Conservation (phyloP, 2,329 filamentous ascomycete genomes). For the Colletotrichum incanum region DNA sequence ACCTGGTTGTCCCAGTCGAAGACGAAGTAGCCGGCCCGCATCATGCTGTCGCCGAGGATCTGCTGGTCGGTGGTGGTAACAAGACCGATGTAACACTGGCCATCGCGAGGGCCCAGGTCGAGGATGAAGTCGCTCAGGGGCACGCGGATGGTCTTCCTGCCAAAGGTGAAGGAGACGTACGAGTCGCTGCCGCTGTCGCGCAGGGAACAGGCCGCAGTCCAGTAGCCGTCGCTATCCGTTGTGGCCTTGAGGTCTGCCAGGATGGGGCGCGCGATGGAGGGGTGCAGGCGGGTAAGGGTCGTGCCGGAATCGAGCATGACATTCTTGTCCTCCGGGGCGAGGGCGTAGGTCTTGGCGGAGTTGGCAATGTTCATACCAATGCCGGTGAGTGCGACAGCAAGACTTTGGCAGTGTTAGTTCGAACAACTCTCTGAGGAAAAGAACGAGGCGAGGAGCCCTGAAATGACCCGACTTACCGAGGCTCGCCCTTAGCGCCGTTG, state of each 20-base stretch:
- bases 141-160: conserved; percentile 58
- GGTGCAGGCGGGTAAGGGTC: conserved; percentile 64
- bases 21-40: conserved; percentile 62
- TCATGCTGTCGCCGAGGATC: conserved; percentile 60
- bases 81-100: conserved; percentile 60
- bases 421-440: conserved; percentile 26
- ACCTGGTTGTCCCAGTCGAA: conserved; percentile 62
- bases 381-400: conserved; percentile 53
- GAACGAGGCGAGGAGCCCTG: neutral
- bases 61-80: conserved; percentile 58
- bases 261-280: conserved; percentile 59
- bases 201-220: conserved; percentile 60
- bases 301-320: conserved; percentile 69
- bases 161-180: conserved; percentile 65
- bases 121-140: conserved; percentile 67
- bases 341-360: conserved; percentile 45
- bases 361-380: conserved; percentile 52
- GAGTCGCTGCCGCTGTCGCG: conserved; percentile 52
- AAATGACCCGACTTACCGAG: conserved; percentile 44
- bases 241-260: conserved; percentile 59
- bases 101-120: conserved; percentile 52
- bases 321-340: conserved; percentile 53
- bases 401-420: conserved; percentile 43
- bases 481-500: conserved; percentile 53
- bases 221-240: conserved; percentile 60